Evolutionary conservation across 2,329 filamentous ascomycete genomes (phyloP).

Genomic region (Arachnomyces sp.): DNA sequence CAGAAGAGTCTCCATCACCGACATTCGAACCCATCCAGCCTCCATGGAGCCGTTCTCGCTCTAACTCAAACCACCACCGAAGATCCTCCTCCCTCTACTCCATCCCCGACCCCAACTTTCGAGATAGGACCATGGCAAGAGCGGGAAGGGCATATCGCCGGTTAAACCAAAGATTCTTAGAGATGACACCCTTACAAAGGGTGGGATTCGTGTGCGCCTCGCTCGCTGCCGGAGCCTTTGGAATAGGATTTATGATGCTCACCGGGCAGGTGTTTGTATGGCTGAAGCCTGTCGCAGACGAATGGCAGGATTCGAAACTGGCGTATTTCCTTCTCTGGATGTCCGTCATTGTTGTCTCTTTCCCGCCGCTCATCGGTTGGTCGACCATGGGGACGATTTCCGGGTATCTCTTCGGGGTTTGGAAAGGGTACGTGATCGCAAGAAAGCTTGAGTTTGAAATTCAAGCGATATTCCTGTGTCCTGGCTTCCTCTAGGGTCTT

Average conservation of each 20-base stretch:
- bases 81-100: slow-evolving; percentile 30
- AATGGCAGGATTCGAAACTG: slow-evolving; percentile 65
- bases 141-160: slow-evolving; percentile 28
- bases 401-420: slow-evolving; percentile 65
- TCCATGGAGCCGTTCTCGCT: slow-evolving; percentile 45
- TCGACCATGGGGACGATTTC: slow-evolving; percentile 64
- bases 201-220: slow-evolving; percentile 48
- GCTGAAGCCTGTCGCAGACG: slow-evolving; percentile 64
- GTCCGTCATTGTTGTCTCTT: slow-evolving; percentile 67
- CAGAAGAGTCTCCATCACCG: slow-evolving; percentile 39
- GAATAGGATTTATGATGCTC: slow-evolving; percentile 66
- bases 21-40: slow-evolving; percentile 37
- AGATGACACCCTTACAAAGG: slow-evolving; percentile 51
- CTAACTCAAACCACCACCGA: slow-evolving; percentile 16
- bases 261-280: slow-evolving; percentile 71
- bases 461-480: neutral
- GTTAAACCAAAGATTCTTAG: slow-evolving; percentile 23
- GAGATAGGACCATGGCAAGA: slow-evolving; percentile 33
- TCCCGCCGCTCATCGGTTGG: slow-evolving; percentile 84
- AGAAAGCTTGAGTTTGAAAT: too few relatives aligned
- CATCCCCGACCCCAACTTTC: slow-evolving; percentile 24
- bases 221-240: slow-evolving; percentile 47
- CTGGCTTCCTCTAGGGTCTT: neutral
- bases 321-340: slow-evolving; percentile 71
- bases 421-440: slow-evolving; percentile 54